phyloP scores from a whole-genome alignment of 129 eudicot genomes.

The Flaveria bidentis region DNA sequence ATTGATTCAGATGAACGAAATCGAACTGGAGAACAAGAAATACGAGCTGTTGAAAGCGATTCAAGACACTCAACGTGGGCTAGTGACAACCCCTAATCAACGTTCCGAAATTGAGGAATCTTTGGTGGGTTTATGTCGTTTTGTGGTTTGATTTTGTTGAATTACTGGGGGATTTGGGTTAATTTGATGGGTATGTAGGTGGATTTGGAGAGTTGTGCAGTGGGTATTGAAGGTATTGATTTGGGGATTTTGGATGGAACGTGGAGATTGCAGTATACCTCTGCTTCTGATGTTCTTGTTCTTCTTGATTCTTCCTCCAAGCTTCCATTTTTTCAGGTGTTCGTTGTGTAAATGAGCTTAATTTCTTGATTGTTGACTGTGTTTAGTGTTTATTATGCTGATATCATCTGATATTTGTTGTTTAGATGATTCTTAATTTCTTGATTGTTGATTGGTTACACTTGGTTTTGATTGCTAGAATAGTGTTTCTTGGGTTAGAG shows the following conservation, averaged over 20 bases:
- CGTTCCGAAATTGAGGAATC: slow-evolving; percentile 84
- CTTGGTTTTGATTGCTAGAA: neutral
- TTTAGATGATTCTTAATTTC: neutral
- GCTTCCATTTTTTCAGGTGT: slow-evolving; percentile 64
- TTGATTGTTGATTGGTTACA: slow-evolving; percentile 7
- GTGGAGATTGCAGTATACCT: slow-evolving; percentile 69
- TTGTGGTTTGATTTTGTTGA: neutral
- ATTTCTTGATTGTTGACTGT: neutral
- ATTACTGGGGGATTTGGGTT: slow-evolving; percentile 17
- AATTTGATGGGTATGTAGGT: slow-evolving; percentile 38
- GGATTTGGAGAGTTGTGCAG: slow-evolving; percentile 48
- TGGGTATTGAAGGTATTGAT: slow-evolving; percentile 38
- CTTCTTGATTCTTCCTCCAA: slow-evolving; percentile 56
- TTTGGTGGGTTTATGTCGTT: slow-evolving; percentile 39
- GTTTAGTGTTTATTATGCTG: slow-evolving; percentile 9
- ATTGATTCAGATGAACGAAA: slow-evolving; percentile 26
- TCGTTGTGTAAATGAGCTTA: neutral
- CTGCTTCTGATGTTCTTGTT: slow-evolving; percentile 69
- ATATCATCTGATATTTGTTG: neutral
- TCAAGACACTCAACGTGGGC: slow-evolving; percentile 78
- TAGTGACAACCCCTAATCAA: slow-evolving; percentile 63
- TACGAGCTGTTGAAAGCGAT: slow-evolving; percentile 60
- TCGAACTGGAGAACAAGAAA: slow-evolving; percentile 57
- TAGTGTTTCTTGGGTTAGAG: neutral
- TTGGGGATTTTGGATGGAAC: slow-evolving; percentile 53